Evolutionary conservation across 208 protist genomes (phyloP).

Genomic region (Leishmania aethiopica): DNA sequence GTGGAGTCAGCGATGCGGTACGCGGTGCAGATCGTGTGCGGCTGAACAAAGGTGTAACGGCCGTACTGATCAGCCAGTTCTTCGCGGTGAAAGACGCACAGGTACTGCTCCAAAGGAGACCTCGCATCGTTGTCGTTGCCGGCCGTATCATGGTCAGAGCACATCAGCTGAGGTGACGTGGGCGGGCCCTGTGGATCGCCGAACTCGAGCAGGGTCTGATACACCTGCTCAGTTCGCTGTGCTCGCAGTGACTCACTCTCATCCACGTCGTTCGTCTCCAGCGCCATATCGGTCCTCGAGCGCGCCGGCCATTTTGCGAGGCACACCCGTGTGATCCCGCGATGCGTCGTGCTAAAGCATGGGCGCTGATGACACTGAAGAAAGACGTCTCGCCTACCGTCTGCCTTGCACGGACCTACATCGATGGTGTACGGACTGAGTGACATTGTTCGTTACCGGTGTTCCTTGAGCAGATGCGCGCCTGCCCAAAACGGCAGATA

Average conservation of each 20-base stretch:
- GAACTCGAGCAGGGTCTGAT: conserved; percentile 14
- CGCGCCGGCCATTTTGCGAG: conserved; percentile 50
- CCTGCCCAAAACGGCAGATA: background rate
- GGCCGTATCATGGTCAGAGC: background rate
- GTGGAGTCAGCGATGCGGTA: conserved; percentile 58
- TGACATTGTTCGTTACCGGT: conserved; percentile 8
- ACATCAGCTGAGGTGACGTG: background rate
- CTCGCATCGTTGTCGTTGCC: background rate
- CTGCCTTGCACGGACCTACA: conserved; percentile 44
- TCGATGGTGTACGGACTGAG: conserved; percentile 68
- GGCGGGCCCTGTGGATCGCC: background rate
- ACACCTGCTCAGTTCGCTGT: conserved; percentile 21
- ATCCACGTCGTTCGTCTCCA: conserved; percentile 7
- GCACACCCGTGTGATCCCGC: conserved; percentile 64
- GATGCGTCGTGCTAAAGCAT: conserved; percentile 61
- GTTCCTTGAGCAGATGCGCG: background rate
- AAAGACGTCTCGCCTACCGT: conserved; percentile 64
- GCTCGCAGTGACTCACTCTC: conserved; percentile 20
- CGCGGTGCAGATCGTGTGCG: conserved; percentile 60
- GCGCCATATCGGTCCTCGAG: conserved; percentile 5
- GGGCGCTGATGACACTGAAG: conserved; percentile 52
- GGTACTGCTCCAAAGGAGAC: conserved; percentile 45
- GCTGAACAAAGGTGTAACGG: conserved; percentile 54
- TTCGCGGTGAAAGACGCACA: conserved; percentile 82
- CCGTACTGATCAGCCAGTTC: conserved; percentile 62